These are phyloP conservation scores for Neonectria neomacrospora DNA, from an alignment of 2,329 filamentous ascomycete genomes.

Conservation along the genomic window DNA sequence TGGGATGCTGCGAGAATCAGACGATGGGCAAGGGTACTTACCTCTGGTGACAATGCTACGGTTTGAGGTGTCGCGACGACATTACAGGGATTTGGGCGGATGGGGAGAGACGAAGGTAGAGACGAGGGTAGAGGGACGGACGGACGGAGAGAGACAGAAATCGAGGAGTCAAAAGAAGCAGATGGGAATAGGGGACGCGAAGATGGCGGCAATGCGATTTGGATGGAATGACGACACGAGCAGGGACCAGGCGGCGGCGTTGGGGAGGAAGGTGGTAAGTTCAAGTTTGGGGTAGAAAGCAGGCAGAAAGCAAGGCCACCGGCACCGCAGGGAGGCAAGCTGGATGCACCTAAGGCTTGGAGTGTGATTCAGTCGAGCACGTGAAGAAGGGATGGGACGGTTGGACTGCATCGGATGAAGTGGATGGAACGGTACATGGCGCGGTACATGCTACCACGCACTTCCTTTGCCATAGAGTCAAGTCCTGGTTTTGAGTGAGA, in stretches of 20 bases:
- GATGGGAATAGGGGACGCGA: constrained; percentile 29
- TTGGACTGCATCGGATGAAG: neutral
- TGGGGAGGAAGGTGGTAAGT: constrained; percentile 6
- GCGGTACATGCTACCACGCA: neutral
- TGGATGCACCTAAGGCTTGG: neutral
- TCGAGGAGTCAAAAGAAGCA: neutral
- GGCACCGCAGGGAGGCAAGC: neutral
- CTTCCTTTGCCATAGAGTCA: neutral
- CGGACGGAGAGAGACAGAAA: neutral
- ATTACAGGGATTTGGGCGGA: constrained; percentile 14
- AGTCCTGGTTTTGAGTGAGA: neutral
- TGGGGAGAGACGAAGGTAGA: neutral
- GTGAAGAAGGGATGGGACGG: constrained; percentile 3
- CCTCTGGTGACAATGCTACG: constrained; percentile 23
- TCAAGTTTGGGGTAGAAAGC: neutral
- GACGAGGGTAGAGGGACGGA: neutral
- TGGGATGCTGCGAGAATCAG: constrained; percentile 33
- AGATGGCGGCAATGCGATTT: constrained; percentile 23
- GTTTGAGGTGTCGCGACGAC: constrained; percentile 21
- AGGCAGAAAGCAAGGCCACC: constrained; percentile 6
- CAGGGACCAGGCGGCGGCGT: constrained; percentile 5
- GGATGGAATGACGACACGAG: constrained; percentile 20
- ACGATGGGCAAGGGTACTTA: constrained; percentile 37
- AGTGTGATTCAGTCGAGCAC: constrained; percentile 6
- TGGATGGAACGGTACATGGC: neutral